Evolutionary conservation across 2,329 filamentous ascomycete genomes (phyloP), one percentile per base, ranked within the genome.

Genomic region (Colletotrichum sp.): DNA sequence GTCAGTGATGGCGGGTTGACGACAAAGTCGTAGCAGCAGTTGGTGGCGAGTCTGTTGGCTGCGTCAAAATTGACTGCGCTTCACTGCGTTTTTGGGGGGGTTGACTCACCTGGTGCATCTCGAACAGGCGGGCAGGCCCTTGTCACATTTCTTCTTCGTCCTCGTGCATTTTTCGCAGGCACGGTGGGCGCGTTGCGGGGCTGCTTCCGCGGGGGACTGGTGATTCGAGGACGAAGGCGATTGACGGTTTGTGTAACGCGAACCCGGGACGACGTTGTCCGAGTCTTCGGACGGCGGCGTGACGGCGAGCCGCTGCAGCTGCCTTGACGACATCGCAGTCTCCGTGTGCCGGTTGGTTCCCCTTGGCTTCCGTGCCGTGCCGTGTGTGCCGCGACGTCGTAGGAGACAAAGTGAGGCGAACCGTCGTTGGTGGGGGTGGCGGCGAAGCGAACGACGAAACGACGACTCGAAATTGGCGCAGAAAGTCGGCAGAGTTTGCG

Each of bases 81-180:
- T 69, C 60, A 24, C 32, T 16, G 61, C 21, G 14, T 48, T n/a
- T 36, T 36, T 18, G 34, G 6, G 6, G 18, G 13, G 3, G n/a
- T 16, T 16, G 68, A 69, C 79, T 60, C 75, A 84, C 83, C 83
- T 83, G 30, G 81, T 82, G 75, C 83, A 84, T 48, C 83, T 79
- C 71, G 82, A 83, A 72, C 83, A 84, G 63, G 82, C 77, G 34
- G 83, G 83, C 48, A 84, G 77, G 39, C 81, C 83, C 79, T 84
- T 84, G 79, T 84, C 83, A 74, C 83, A 84, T 76, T 84, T 84
- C 81, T 84, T 84, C 79, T 84, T 84, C 69, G 83, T 84, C 57
- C 83, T 77, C 12, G 83, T 84, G 78, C 83, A 84, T 77, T 84
- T 84, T 77, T 84, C 83, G 79, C 83, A 84, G 30, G 83, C 83